Conservation (phyloP, 2,329 filamentous ascomycete genomes). For the Penicillium hesseltinei region DNA sequence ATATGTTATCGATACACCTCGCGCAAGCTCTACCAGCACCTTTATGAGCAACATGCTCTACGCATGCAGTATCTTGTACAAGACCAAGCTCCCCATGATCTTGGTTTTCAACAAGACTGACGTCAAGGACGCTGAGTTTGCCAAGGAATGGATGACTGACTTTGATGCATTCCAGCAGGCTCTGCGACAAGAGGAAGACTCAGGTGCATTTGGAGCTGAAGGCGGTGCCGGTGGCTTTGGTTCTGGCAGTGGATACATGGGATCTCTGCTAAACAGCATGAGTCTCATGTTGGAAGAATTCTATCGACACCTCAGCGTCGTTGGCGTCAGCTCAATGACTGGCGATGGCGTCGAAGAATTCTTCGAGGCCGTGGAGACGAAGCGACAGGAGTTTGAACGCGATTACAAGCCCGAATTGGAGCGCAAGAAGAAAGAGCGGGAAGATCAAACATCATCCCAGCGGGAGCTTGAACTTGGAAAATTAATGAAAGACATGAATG, state of each 20-base stretch:
- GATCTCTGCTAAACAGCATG: conserved; percentile 94
- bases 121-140: conserved; percentile 84
- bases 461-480: conserved; percentile 82
- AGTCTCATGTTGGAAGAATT: conserved; percentile 96
- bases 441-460: conserved; percentile 67
- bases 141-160: conserved; percentile 99
- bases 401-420: conserved; percentile 94
- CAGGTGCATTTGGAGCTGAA: conserved; percentile 70
- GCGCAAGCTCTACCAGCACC: conserved; percentile 86
- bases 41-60: conserved; percentile 99
- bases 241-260: conserved; percentile 91
- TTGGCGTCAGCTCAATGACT: conserved; percentile 89
- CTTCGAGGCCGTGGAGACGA: conserved; percentile 82
- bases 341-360: conserved; percentile 91
- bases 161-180: conserved; percentile 94
- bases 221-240: conserved; percentile 60
- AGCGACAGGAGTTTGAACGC: conserved; percentile 80
- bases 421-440: conserved; percentile 69
- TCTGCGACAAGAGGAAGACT: conserved; percentile 73
- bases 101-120: conserved; percentile 99
- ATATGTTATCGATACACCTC: conserved; percentile 95
- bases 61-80: conserved; percentile 97
- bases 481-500: conserved; percentile 90
- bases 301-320: conserved; percentile 88
- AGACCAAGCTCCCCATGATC: conserved; percentile 98